Conservation (phyloP, 2,329 filamentous ascomycete species). For the Lasiodiplodia citricola region DNA sequence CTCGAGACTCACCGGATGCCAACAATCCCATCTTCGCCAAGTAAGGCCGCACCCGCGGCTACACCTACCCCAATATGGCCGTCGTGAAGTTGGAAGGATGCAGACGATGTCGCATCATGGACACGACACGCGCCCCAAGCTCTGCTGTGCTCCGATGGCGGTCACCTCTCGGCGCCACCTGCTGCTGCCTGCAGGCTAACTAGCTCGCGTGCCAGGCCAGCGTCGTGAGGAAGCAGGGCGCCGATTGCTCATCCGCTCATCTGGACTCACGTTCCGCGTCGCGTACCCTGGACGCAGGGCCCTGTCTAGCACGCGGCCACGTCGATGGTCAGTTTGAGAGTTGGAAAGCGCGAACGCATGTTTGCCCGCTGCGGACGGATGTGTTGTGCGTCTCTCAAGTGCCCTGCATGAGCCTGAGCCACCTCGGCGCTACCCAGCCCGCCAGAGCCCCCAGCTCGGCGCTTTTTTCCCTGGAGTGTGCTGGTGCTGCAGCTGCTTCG, state of each 20-base stretch:
- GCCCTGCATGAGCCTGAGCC: conserved; percentile 17
- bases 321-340: conserved; percentile 7
- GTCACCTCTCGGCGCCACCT: conserved; percentile 19
- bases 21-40: not conserved
- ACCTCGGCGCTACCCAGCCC: conserved; percentile 4
- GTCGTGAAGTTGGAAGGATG: conserved; percentile 20
- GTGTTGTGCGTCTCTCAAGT: conserved; percentile 9
- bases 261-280: conserved; percentile 1
- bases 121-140: conserved; percentile 21
- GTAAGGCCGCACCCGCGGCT: conserved; percentile 3
- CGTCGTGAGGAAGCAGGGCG: conserved; percentile 9
- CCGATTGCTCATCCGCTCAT: conserved; percentile 19
- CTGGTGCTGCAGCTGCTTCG: not conserved
- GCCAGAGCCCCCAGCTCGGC: conserved; percentile 6
- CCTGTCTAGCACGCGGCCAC: conserved; percentile 23
- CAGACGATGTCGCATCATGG: conserved; percentile 23
- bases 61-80: not conserved
- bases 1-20: conserved; percentile 10
- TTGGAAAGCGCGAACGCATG: conserved; percentile 14
- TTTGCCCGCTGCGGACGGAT: conserved; percentile 11
- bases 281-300: conserved; percentile 9
- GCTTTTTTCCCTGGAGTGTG: conserved; percentile 8
- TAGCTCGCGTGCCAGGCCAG: conserved; percentile 3
- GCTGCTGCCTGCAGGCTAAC: conserved; percentile 13
- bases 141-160: conserved; percentile 19